Evolutionary conservation across 164 flowering plant genomes (phyloP).

Genomic region (Berberis vulgaris): DNA sequence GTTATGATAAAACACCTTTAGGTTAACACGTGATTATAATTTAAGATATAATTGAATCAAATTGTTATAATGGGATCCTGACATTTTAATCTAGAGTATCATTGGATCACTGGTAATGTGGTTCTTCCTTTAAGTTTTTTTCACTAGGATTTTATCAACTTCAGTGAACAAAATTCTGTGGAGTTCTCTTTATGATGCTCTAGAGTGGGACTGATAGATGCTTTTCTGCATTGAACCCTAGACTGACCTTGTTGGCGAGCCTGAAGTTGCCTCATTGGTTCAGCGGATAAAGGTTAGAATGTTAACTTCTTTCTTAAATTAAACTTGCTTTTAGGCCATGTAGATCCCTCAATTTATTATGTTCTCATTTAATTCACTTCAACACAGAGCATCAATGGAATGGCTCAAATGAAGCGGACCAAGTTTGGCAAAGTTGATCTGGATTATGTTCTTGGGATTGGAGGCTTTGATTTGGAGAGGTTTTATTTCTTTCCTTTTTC

Average conservation of each 20-base stretch:
- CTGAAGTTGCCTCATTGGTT: constrained; percentile 54
- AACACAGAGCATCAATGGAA: constrained; percentile 57
- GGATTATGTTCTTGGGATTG: constrained; percentile 98
- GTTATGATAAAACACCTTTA: too few species aligned
- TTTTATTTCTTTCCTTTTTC: constrained; percentile 15
- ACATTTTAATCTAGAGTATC: too few species aligned
- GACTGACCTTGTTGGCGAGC: constrained; percentile 91
- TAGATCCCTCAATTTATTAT: not conserved
- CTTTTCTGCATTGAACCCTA: constrained; percentile 17
- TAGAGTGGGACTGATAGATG: constrained; percentile 5
- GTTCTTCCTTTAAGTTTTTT: not conserved
- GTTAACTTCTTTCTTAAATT: constrained; percentile 5
- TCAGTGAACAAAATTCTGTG: not conserved
- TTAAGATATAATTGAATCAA: too few species aligned
- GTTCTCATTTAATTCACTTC: not conserved
- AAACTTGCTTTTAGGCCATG: not conserved
- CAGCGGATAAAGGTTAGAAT: constrained; percentile 70
- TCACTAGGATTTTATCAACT: not conserved
- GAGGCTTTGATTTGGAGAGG: constrained; percentile 99
- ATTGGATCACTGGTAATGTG: not conserved
- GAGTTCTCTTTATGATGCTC: not conserved
- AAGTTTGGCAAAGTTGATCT: constrained; percentile 86
- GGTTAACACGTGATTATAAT: too few species aligned
- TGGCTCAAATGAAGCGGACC: constrained; percentile 74
- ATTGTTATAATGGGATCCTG: too few species aligned